phyloP scores from a whole-genome alignment of 169 alveolate species.

The Cytauxzoon felis region DNA sequence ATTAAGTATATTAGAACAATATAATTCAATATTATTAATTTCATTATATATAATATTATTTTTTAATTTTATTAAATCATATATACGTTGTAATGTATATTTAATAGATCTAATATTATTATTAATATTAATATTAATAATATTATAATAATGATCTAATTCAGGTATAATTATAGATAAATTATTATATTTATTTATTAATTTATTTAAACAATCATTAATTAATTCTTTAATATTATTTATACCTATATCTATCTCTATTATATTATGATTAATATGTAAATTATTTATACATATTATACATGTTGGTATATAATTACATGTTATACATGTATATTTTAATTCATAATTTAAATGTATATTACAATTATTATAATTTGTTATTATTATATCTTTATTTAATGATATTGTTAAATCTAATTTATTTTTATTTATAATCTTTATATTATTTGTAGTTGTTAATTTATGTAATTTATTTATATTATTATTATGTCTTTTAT shows the following conservation, averaged over 20 bases:
- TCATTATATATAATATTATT: constrained; percentile 6
- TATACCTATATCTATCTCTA: constrained; percentile 35
- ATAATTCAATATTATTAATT: constrained; percentile 27
- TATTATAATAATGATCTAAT: constrained; percentile 23
- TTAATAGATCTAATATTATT: constrained; percentile 37
- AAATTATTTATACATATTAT: constrained; percentile 14
- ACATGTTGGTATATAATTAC: constrained; percentile 46
- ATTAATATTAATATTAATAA: constrained; percentile 10
- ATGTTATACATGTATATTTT: constrained; percentile 25
- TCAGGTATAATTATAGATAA: constrained; percentile 53
- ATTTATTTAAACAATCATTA: constrained; percentile 37
- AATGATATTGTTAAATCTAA: constrained; percentile 2
- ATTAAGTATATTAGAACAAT: constrained; percentile 43
- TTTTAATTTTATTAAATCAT: constrained; percentile 36
- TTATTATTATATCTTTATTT: not conserved
- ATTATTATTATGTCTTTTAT: constrained; percentile 27
- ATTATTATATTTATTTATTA: constrained; percentile 45
- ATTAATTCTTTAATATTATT: constrained; percentile 48
- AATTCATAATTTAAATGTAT: constrained; percentile 12
- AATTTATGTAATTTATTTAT: constrained; percentile 16
- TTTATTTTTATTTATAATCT: not conserved
- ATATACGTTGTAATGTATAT: constrained; percentile 18
- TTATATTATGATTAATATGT: constrained; percentile 41
- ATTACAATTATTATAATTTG: constrained; percentile 26
- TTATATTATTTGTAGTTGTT: constrained; percentile 5